These are phyloP conservation scores for Apophysomyces elegans DNA, from an alignment of 371 early-diverging fungal species.

Conservation along the genomic window DNA sequence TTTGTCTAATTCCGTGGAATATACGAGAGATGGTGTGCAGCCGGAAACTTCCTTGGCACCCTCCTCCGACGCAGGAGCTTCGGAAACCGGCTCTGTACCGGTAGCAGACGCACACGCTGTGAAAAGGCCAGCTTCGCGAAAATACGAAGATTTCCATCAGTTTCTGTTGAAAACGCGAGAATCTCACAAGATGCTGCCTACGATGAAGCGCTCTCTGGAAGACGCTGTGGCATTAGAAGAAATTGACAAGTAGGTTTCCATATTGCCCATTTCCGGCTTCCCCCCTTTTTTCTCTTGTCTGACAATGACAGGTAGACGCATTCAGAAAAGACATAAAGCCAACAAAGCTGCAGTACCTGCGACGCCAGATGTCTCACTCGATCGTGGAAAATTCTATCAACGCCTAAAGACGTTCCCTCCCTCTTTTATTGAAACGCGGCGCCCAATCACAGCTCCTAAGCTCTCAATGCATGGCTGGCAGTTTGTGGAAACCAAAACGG, in stretches of 20 bases:
- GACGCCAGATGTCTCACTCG: background rate
- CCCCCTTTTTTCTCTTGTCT: background rate
- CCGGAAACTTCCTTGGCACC: no score
- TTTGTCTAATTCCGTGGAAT: no score
- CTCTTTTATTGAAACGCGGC: background rate
- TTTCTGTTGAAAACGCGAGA: background rate
- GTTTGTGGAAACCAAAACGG: background rate
- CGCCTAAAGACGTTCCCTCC: background rate
- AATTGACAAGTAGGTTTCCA: background rate
- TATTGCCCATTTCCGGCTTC: background rate
- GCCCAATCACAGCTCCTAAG: background rate
- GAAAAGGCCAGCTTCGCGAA: background rate
- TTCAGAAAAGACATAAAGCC: constrained; percentile 7
- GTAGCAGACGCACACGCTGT: background rate
- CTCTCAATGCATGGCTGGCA: constrained; percentile 3
- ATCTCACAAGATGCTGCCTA: background rate
- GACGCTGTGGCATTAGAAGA: background rate
- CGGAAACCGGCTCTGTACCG: background rate
- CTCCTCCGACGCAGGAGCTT: no score
- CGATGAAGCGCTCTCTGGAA: constrained; percentile 1
- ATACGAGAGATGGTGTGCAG: no score
- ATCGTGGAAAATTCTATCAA: constrained; percentile 1
- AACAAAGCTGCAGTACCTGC: background rate
- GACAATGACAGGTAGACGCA: background rate
- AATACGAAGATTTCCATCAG: background rate